These are phyloP conservation scores for Xylariaceae sp. DNA, from an alignment of 2,329 filamentous ascomycete genomes.

Conservation along the genomic window DNA sequence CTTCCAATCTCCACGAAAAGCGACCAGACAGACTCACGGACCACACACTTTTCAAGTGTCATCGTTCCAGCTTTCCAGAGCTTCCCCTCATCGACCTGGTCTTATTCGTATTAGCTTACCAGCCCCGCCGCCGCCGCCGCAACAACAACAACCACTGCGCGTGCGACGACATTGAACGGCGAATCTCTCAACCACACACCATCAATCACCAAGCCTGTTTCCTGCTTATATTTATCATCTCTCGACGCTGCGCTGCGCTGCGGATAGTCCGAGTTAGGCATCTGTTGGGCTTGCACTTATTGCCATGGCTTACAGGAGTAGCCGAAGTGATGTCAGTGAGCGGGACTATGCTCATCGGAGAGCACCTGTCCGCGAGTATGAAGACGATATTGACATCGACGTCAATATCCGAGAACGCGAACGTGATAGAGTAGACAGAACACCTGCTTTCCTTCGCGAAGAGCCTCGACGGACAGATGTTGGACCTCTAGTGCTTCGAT, in stretches of 20 bases:
- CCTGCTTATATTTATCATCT: too few species aligned
- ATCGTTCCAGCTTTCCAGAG: conserved; percentile 18
- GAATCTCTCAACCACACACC: background rate
- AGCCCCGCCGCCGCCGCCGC: conserved; percentile 21
- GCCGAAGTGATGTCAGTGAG: conserved; percentile 52
- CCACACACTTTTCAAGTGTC: conserved; percentile 23
- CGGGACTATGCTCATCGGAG: conserved; percentile 50
- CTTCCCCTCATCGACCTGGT: conserved; percentile 21
- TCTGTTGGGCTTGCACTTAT: conserved; percentile 9
- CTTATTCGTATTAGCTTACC: background rate
- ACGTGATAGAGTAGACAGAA: conserved; percentile 51
- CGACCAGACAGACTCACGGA: conserved; percentile 12
- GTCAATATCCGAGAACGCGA: conserved; percentile 54
- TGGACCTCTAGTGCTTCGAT: conserved; percentile 60
- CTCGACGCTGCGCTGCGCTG: too few species aligned
- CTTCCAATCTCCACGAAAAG: too few species aligned
- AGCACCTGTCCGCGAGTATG: conserved; percentile 46
- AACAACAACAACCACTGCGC: too few species aligned
- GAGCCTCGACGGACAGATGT: conserved; percentile 55
- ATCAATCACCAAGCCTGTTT: too few species aligned
- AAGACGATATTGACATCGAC: conserved; percentile 43
- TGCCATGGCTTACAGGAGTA: conserved; percentile 39
- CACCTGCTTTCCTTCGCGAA: conserved; percentile 59
- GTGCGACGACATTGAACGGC: too few species aligned
- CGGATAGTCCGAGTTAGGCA: conserved; percentile 1